phyloP scores from a whole-genome alignment of 2,329 filamentous ascomycete genomes.

The Exophiala spinifera region DNA sequence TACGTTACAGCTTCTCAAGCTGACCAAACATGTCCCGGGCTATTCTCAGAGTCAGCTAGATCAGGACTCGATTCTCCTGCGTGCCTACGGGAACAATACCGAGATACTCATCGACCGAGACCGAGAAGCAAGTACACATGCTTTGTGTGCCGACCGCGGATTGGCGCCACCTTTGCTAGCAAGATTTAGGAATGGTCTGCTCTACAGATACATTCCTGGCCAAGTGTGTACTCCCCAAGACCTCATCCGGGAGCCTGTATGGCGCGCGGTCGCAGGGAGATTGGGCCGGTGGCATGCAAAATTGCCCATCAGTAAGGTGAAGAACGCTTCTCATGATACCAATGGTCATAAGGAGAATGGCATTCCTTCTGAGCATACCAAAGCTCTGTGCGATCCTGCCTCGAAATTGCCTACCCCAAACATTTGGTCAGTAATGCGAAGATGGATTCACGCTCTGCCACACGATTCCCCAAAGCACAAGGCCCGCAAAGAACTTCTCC shows the following conservation, averaged over 20 bases:
- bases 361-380: neutral
- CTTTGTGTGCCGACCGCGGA: slow-evolving; percentile 75
- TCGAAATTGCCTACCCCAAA: slow-evolving; percentile 75
- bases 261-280: slow-evolving; percentile 76
- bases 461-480: slow-evolving; percentile 66
- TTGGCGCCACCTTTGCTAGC: slow-evolving; percentile 85
- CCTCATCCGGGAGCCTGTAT: slow-evolving; percentile 70
- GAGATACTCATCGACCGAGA: slow-evolving; percentile 94
- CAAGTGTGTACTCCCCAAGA: slow-evolving; percentile 76
- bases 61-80: slow-evolving; percentile 78
- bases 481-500: slow-evolving; percentile 64
- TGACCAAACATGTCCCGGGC: slow-evolving; percentile 54
- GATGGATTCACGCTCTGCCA: slow-evolving; percentile 87
- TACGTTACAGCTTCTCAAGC: slow-evolving; percentile 48
- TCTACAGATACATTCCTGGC: slow-evolving; percentile 87
- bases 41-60: slow-evolving; percentile 75
- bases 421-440: slow-evolving; percentile 92
- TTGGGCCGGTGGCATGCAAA: slow-evolving; percentile 90
- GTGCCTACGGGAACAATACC: slow-evolving; percentile 92
- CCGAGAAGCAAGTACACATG: slow-evolving; percentile 68
- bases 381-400: slow-evolving; percentile 31
- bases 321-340: slow-evolving; percentile 16
- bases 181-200: slow-evolving; percentile 90
- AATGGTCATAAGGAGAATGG: slow-evolving; percentile 16
- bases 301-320: slow-evolving; percentile 47